Evolutionary conservation across 768 basidiomycete genomes (phyloP).

Genomic region (Megacollybia marginata): DNA sequence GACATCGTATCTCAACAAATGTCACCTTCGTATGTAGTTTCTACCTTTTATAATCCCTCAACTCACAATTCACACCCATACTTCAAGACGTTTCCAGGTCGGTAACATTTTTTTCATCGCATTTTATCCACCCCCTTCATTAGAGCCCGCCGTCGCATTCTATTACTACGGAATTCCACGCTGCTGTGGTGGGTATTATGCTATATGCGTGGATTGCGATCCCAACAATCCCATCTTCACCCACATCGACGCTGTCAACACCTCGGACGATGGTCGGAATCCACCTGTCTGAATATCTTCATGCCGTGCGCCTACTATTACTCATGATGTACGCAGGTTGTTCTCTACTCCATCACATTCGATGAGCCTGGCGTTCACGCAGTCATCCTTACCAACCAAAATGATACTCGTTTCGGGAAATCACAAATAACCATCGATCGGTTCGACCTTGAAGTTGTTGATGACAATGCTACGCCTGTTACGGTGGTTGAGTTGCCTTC

Average conservation of each 20-base stretch:
- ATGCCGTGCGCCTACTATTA: background rate
- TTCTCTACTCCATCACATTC: conserved; percentile 16
- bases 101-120: background rate
- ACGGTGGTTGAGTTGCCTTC: background rate
- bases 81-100: conserved; percentile 3
- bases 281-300: conserved; percentile 14
- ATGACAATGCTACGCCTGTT: background rate
- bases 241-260: conserved; percentile 20
- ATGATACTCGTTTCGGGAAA: conserved; percentile 15
- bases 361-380: conserved; percentile 15
- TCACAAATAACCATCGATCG: conserved; percentile 23
- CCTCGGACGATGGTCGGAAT: conserved; percentile 20
- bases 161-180: conserved; percentile 22
- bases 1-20: no score
- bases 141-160: conserved; percentile 13
- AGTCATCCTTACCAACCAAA: conserved; percentile 20
- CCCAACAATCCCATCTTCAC: conserved; percentile 16
- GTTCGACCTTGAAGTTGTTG: conserved; percentile 15
- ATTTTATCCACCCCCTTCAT: background rate
- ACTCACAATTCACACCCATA: background rate
- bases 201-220: conserved; percentile 26
- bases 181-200: conserved; percentile 18
- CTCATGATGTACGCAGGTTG: conserved; percentile 15
- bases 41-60: background rate
- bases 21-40: conserved; percentile 19